These are phyloP conservation scores for Candida tetrigidarum DNA, from an alignment of 1,139 yeast genomes.

Conservation along the genomic window DNA sequence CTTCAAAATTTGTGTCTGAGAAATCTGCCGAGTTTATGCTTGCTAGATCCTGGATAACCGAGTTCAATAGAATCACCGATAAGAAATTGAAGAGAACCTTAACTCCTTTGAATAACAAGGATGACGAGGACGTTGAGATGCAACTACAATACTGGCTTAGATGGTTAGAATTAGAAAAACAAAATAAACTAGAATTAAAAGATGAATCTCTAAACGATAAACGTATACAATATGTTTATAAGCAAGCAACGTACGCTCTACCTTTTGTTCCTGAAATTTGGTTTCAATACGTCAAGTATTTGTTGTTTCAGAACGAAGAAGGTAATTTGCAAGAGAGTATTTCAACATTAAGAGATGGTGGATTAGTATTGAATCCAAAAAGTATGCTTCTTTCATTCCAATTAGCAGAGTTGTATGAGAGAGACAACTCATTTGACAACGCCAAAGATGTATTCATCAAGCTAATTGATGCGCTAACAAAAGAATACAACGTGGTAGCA, in stretches of 20 bases:
- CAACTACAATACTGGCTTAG: conserved; percentile 64
- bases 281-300: conserved; percentile 62
- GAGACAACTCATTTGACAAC: conserved; percentile 52
- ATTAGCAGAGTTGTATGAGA: conserved; percentile 72
- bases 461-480: conserved; percentile 47
- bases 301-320: conserved; percentile 36
- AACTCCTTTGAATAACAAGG: conserved; percentile 28
- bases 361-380: conserved; percentile 63
- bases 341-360: conserved; percentile 56
- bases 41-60: conserved; percentile 79
- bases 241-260: conserved; percentile 69
- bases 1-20: conserved; percentile 85
- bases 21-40: conserved; percentile 87
- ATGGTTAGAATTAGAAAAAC: conserved; percentile 82
- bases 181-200: conserved; percentile 66
- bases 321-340: conserved; percentile 35
- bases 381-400: conserved; percentile 72
- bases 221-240: conserved; percentile 75
- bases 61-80: conserved; percentile 59
- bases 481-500: conserved; percentile 32
- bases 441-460: conserved; percentile 56
- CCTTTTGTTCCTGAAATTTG: conserved; percentile 84
- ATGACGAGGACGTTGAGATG: conserved; percentile 23
- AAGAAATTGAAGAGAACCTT: conserved; percentile 44
- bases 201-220: conserved; percentile 51